Evolutionary conservation across 2,329 filamentous ascomycete species (phyloP).

Genomic region (Cryphonectria parasitica): DNA sequence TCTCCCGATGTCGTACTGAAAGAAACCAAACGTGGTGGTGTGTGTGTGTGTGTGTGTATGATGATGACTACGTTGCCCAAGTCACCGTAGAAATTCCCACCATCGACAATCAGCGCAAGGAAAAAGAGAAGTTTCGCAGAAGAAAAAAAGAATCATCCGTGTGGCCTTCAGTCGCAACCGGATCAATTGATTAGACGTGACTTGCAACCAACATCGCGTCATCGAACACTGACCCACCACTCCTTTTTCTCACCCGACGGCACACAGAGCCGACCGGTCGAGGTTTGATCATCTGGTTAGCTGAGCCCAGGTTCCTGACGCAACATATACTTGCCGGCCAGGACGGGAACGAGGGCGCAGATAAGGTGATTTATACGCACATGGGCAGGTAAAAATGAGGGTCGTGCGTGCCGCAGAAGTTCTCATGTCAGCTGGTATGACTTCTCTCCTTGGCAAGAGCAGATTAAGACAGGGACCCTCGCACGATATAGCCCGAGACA

Average conservation of each 20-base stretch:
- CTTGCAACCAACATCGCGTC: constrained; percentile 1
- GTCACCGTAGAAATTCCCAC: neutral
- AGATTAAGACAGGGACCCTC: neutral
- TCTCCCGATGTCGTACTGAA: neutral
- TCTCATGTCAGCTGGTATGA: neutral
- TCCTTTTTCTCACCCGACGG: neutral
- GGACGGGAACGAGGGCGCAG: neutral
- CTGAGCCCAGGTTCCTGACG: neutral
- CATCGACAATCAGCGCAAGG: neutral
- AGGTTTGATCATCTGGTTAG: neutral
- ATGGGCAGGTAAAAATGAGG: neutral
- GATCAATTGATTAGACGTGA: neutral
- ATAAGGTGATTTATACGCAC: neutral
- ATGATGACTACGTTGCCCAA: neutral
- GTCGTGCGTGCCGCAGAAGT: neutral
- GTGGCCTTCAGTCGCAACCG: neutral
- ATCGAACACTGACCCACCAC: neutral
- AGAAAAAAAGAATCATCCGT: neutral
- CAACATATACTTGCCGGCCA: neutral
- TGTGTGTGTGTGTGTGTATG: constrained; percentile 1
- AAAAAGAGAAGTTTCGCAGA: neutral
- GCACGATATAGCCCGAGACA: neutral
- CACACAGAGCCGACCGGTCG: neutral
- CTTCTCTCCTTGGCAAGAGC: neutral
- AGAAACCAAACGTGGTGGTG: neutral